Evolutionary conservation across 176 grass and related monocot genomes (phyloP), one percentile per base, ranked within the genome.

Genomic region (Musa beccarii): DNA sequence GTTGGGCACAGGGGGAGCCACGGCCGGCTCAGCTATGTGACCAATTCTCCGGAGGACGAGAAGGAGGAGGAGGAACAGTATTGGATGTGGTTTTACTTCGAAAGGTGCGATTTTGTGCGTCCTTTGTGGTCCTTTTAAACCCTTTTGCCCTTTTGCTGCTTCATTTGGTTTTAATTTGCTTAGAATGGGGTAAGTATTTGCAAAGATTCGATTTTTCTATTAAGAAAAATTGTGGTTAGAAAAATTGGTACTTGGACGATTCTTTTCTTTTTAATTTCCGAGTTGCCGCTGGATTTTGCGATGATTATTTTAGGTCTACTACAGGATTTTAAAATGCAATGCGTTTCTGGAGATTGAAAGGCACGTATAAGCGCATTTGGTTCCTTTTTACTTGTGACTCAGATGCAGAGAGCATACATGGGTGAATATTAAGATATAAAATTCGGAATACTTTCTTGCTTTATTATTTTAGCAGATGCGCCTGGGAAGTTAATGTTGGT

Each of bases 101-200:
- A 59, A 87, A 87, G 80, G 85, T 87, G 65, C 66, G 52, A 65
- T 75, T 68, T 75, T 82, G 34, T 43, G 34, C 34, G 4, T 43
- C 34, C 4, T 6, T 43, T 43, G 34, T 43, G 34, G 34, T 43
- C 34, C 29, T 0, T 43, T 43, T 75, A 13, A 14, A 21, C 50
- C 8, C 67, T 17, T 17, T 54, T 10, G 25, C 2, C 5, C 50
- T 56, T 67, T 54, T 52, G 52, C 67, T 71, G 2, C 51, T 25
- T 8, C 10, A 56, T 55, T 53, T 53, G 34, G 71, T 53, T 49
- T 51, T 24, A 53, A 78, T 54, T 74, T 11, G 4, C 59, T 72
- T 77, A 66, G 53, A 56, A 4, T 52, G 63, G 17, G 17, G 14
- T 14, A 10, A 17, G 50, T 21, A 22, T 17, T 19, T 0, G 12